phyloP scores from a whole-genome alignment of 192 early-diverging fungal genomes.

The Pecoramyces ruminantium region DNA sequence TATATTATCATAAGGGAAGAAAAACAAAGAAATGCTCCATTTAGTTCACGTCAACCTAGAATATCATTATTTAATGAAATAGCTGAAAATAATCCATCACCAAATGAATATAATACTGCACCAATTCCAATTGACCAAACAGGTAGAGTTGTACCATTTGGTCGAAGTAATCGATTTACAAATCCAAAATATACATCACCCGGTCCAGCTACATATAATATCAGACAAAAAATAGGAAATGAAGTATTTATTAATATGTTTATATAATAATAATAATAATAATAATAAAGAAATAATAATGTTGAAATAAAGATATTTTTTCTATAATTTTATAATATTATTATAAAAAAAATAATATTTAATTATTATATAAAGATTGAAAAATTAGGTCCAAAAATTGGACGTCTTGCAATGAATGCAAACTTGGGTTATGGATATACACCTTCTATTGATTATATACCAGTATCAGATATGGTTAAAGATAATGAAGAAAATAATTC shows the following conservation, averaged over 20 bases:
- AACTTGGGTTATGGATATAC: background rate
- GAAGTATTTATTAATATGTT: background rate
- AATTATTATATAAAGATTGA: no score
- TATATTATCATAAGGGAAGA: background rate
- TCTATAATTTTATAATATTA: no score
- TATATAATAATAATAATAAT: no score
- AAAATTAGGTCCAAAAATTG: background rate
- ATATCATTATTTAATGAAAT: background rate
- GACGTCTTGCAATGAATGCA: background rate
- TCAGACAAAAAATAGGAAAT: background rate
- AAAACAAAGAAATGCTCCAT: background rate
- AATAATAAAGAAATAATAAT: no score
- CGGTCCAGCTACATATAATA: background rate
- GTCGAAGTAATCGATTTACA: background rate
- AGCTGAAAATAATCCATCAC: background rate
- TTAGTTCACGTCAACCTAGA: background rate
- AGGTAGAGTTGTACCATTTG: background rate
- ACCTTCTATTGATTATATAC: background rate
- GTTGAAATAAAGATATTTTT: no score
- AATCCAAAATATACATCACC: background rate
- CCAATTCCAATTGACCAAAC: background rate
- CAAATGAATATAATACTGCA: background rate
- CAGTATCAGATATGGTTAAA: background rate
- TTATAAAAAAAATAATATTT: background rate
- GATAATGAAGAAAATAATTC: background rate